These are phyloP conservation scores for Fusarium succisae DNA, from an alignment of 2,329 filamentous ascomycete genomes.

Conservation along the genomic window DNA sequence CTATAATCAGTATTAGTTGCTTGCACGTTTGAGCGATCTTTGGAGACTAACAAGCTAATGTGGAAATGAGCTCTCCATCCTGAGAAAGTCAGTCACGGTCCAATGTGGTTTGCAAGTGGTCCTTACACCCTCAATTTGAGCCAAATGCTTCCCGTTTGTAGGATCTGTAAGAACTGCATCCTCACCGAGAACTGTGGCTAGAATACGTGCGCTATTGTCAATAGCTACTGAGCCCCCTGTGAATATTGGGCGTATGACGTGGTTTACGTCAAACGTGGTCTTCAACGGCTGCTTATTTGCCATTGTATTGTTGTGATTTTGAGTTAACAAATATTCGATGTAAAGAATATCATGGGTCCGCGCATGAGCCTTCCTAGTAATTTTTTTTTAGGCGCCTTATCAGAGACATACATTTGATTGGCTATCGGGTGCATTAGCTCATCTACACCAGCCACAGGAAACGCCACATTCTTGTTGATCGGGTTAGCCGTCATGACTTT, in stretches of 20 bases:
- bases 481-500: slow-evolving; percentile 26
- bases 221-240: slow-evolving; percentile 89
- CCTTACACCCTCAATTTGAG: slow-evolving; percentile 84
- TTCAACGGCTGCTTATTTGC: slow-evolving; percentile 72
- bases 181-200: slow-evolving; percentile 91
- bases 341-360: slow-evolving; percentile 33
- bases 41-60: slow-evolving; percentile 65
- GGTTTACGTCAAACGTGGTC: slow-evolving; percentile 87
- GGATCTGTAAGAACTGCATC: slow-evolving; percentile 90
- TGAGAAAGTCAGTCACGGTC: slow-evolving; percentile 47
- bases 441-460: slow-evolving; percentile 11
- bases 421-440: slow-evolving; percentile 6
- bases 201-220: slow-evolving; percentile 80
- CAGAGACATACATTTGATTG: slow-evolving; percentile 19
- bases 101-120: not conserved
- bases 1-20: slow-evolving; percentile 52
- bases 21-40: not conserved
- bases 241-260: slow-evolving; percentile 91
- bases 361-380: slow-evolving; percentile 22
- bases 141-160: slow-evolving; percentile 82
- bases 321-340: slow-evolving; percentile 29
- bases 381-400: slow-evolving; percentile 37
- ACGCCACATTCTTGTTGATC: not conserved
- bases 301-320: slow-evolving; percentile 50
- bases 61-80: slow-evolving; percentile 85